phyloP scores from a whole-genome alignment of 176 grass and related monocot species.

The Rhynchospora breviuscula region DNA sequence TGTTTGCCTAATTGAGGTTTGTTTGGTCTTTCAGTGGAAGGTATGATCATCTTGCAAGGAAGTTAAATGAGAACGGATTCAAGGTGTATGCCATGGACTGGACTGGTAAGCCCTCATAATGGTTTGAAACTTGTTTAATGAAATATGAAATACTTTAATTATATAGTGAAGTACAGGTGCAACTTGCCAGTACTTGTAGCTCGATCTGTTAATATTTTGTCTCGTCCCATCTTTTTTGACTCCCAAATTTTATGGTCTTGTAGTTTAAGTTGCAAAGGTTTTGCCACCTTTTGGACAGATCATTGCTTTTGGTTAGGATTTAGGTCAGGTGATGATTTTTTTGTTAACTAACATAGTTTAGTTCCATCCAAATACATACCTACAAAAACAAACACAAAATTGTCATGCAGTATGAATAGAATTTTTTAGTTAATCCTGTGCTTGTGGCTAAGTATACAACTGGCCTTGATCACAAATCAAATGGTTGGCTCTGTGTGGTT shows the following conservation, averaged over 20 bases:
- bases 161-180: not conserved
- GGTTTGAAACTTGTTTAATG: not conserved
- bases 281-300: not conserved
- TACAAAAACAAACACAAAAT: not conserved
- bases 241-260: not conserved
- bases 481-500: no score
- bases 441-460: no score
- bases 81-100: constrained; percentile 96
- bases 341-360: not conserved
- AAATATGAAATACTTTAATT: not conserved
- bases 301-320: not conserved
- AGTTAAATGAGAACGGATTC: constrained; percentile 69
- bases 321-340: not conserved
- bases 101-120: constrained; percentile 52
- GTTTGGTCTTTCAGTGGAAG: constrained; percentile 51
- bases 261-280: not conserved
- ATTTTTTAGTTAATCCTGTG: no score
- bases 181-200: not conserved
- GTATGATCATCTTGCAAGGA: constrained; percentile 72
- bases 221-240: not conserved
- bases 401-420: not conserved
- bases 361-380: not conserved
- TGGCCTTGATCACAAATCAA: no score
- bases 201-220: not conserved
- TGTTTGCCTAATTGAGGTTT: constrained; percentile 35